These are phyloP conservation scores for Pleurotus citrinopileatus DNA, from an alignment of 768 basidiomycete genomes.

Conservation along the genomic window DNA sequence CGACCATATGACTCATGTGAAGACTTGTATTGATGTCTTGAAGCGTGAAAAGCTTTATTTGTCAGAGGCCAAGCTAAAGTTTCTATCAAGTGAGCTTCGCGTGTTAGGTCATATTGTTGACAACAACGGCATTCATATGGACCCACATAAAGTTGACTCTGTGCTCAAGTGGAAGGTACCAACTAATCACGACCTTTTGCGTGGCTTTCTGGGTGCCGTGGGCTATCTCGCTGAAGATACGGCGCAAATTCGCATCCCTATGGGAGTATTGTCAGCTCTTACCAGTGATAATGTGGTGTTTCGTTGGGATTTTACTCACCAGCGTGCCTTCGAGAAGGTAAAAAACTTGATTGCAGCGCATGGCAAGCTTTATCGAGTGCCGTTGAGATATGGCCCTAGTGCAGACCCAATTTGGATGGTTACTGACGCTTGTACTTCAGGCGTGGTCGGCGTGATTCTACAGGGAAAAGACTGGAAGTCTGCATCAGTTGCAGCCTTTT, in stretches of 20 bases:
- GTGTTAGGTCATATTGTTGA: constrained; percentile 24
- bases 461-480: constrained; percentile 18
- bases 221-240: constrained; percentile 26
- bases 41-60: constrained; percentile 24
- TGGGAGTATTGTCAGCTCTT: constrained; percentile 21
- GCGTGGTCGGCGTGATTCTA: constrained; percentile 12
- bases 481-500: constrained; percentile 23
- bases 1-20: constrained; percentile 30
- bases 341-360: constrained; percentile 15
- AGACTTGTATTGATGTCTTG: constrained; percentile 23
- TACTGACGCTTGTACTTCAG: constrained; percentile 17
- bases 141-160: constrained; percentile 27
- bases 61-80: too few species aligned
- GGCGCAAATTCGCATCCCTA: constrained; percentile 20
- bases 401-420: constrained; percentile 15
- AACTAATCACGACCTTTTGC: constrained; percentile 22
- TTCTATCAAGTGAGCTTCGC: too few species aligned
- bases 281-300: constrained; percentile 13
- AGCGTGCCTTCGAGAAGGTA: constrained; percentile 22
- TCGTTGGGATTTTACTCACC: constrained; percentile 11
- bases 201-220: constrained; percentile 29
- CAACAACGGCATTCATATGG: constrained; percentile 25
- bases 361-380: constrained; percentile 4
- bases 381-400: constrained; percentile 12
- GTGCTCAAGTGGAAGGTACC: constrained; percentile 24